Evolutionary conservation across 2,329 filamentous ascomycete species (phyloP).

Genomic region (Ceratocystis harringtonii): DNA sequence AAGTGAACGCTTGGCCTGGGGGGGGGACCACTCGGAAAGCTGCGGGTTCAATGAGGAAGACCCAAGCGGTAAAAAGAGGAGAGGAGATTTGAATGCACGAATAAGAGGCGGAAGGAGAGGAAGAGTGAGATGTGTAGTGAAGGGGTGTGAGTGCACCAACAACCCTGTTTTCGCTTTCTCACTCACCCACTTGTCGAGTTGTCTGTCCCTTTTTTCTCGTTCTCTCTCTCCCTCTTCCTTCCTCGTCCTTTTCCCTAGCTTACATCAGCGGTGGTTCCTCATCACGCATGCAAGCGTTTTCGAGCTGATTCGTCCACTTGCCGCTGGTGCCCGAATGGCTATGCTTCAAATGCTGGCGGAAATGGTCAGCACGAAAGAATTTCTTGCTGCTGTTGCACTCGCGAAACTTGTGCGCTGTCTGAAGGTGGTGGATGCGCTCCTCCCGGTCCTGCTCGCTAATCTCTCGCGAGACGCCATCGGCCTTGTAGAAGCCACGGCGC

Average conservation of each 20-base stretch:
- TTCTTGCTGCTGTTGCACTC: conserved; percentile 98
- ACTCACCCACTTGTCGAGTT: not conserved
- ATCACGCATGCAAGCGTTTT: conserved; percentile 90
- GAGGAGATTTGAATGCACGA: too few relatives aligned
- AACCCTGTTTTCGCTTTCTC: not conserved
- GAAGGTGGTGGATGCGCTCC: conserved; percentile 68
- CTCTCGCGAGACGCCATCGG: conserved; percentile 27
- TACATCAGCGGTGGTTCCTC: conserved; percentile 45
- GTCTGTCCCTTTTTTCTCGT: not conserved
- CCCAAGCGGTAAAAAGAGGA: too few relatives aligned
- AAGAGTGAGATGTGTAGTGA: too few relatives aligned
- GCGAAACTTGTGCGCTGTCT: conserved; percentile 85
- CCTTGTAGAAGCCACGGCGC: conserved; percentile 25
- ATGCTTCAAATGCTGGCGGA: conserved; percentile 94
- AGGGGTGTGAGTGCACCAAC: not conserved
- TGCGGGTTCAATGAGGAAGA: too few relatives aligned
- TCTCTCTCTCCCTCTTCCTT: not conserved
- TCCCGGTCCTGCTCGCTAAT: conserved; percentile 81
- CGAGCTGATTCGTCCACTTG: conserved; percentile 97
- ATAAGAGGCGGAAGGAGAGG: too few relatives aligned
- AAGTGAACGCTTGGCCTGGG: not conserved
- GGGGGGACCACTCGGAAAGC: not conserved
- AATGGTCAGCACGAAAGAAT: conserved; percentile 94
- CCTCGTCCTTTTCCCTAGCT: conserved; percentile 13
- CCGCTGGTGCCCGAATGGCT: conserved; percentile 91